These are phyloP conservation scores for Penicillium sp. DNA, from an alignment of 2,329 filamentous ascomycete species.

Conservation along the genomic window DNA sequence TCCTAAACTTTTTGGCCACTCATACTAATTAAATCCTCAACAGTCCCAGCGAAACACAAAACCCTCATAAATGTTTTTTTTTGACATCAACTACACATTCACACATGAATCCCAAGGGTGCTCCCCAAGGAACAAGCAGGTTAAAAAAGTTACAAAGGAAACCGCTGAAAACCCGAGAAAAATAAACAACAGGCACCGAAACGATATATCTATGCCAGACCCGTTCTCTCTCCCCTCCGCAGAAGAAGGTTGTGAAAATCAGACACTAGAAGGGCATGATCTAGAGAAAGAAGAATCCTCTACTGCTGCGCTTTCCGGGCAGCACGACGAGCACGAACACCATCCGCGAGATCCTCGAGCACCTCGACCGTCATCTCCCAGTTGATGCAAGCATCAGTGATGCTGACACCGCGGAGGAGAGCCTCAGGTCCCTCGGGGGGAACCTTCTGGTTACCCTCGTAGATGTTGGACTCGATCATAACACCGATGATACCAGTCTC, in stretches of 20 bases:
- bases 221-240: neutral
- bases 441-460: slow-evolving; percentile 87
- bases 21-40: neutral
- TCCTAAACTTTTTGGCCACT: neutral
- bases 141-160: slow-evolving; percentile 7
- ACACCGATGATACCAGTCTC: slow-evolving; percentile 89
- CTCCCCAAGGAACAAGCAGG: neutral
- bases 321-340: slow-evolving; percentile 71
- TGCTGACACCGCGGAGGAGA: slow-evolving; percentile 86
- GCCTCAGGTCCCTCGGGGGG: slow-evolving; percentile 73
- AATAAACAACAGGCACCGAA: slow-evolving; percentile 6
- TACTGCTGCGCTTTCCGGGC: slow-evolving; percentile 28
- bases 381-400: slow-evolving; percentile 93
- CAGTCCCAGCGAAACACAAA: neutral
- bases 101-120: slow-evolving; percentile 2
- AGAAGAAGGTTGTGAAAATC: neutral
- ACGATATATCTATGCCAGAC: slow-evolving; percentile 5
- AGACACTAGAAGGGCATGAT: slow-evolving; percentile 7
- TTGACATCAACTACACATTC: slow-evolving; percentile 5
- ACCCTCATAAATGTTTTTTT: slow-evolving; percentile 4
- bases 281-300: slow-evolving; percentile 7
- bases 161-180: slow-evolving; percentile 9
- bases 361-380: slow-evolving; percentile 83
- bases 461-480: slow-evolving; percentile 98
- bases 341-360: slow-evolving; percentile 80